These are phyloP conservation scores for Orbilia oligospora DNA, from an alignment of 2,329 filamentous ascomycete genomes.

Conservation along the genomic window DNA sequence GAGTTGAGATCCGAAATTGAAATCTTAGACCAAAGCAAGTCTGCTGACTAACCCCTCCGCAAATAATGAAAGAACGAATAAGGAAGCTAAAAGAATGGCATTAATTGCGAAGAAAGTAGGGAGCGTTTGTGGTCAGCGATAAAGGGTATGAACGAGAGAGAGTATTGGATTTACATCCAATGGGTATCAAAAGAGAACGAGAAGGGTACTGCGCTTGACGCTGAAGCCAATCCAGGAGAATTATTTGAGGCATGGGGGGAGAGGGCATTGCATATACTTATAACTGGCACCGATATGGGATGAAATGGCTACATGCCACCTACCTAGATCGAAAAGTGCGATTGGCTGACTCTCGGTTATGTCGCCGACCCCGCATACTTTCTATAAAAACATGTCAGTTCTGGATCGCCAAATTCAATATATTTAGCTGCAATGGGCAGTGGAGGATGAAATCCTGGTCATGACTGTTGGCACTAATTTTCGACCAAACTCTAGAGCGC, in stretches of 20 bases:
- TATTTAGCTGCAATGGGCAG: conserved; percentile 16
- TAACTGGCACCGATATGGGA: not conserved
- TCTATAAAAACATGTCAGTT: not conserved
- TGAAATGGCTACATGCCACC: not conserved
- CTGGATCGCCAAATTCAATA: not conserved
- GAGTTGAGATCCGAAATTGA: not conserved
- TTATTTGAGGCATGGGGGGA: not conserved
- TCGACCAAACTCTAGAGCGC: conserved; percentile 18
- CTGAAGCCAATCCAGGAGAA: conserved; percentile 5
- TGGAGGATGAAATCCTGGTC: conserved; percentile 1
- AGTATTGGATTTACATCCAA: not conserved
- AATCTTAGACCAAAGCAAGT: not conserved
- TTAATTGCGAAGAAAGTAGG: not conserved
- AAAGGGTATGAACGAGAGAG: conserved; percentile 3
- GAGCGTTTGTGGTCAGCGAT: conserved; percentile 13
- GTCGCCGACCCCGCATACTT: conserved; percentile 9
- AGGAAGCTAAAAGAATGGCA: not conserved
- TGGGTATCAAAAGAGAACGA: not conserved
- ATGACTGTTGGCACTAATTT: not conserved
- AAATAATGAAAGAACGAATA: not conserved
- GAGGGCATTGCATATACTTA: conserved; percentile 11
- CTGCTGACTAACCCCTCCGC: no score
- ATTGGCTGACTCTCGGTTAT: not conserved
- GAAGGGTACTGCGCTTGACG: not conserved
- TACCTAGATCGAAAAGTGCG: not conserved